Evolutionary conservation across 1,284 basidiomycete genomes (phyloP), one percentile per base, ranked within the genome.

Genomic region (Fomitopsis betulina): DNA sequence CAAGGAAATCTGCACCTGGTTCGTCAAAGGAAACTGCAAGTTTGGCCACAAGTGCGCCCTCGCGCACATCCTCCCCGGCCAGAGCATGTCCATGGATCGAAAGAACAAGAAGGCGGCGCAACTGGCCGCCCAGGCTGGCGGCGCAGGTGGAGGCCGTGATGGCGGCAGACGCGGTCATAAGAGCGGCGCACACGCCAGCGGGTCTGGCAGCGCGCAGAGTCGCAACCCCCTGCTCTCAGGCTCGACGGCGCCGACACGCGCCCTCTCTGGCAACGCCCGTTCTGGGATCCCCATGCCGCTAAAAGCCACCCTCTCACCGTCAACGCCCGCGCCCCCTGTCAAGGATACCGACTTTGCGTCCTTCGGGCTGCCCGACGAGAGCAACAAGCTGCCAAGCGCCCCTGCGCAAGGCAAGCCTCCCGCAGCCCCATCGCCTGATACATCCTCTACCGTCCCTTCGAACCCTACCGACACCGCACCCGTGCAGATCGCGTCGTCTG

Each of bases 91-190:
- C 12, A 97, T 98, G 93, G 96, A 99, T 72, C 80, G 96, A 64
- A 96, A 97, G 80, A 98, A 99, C 77, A 98, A 98, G 81, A 94
- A 96, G 69, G 91, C 93, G 10, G 94, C 94, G 0, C 96, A 98
- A 69, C 78, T 84, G 43, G 88, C 84, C 25, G 75, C 80, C 6
- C 73, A 70, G 8, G 73, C 84, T 25, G 80, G 78, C 12, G 77
- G 78, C 37, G 75, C 74, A n/a, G 75, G 61, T 77, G 63, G 74
- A 72, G 37, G 75, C 67, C 66, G 68, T 69, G 72, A 65, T n/a
- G 64, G 64, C 10, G 58, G 61, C 19, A 69, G 64, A 53, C 58
- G 56, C 38, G 54, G 61, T 13, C 58, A 68, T 6, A 69, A 70
- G 58, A 54, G 57, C 42, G 61, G 57, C 6, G 21, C 58, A 25